Base-by-base conservation (phyloP, 1,284 basidiomycete species). In the Inonotus obliquus region DNA sequence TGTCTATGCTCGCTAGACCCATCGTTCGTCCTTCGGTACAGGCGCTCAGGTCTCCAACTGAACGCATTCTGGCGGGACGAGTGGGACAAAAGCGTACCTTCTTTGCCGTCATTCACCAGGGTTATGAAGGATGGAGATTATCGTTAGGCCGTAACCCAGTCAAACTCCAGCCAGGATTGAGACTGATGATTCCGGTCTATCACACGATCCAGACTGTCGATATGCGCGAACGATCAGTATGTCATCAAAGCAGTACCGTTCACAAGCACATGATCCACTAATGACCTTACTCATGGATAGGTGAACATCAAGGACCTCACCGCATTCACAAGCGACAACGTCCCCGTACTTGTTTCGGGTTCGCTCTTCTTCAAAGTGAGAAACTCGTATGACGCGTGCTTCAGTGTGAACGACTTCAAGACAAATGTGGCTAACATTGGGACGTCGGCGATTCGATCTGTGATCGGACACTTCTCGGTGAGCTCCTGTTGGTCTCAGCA, bases 291-390 rank as follows among this genome's bases (percentile, higher is more conserved):
- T 27, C 71, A 29, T 49, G 10, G 9, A 17, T 52, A 63, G 38
- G 63, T 67, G 21, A 63, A 60, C 45, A 68, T 69, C n/a, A 54
- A 29, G 27, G 64, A 68, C 47, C 61, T 69, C 6, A 45, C 75
- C 7, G 80, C 77, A 17, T 82, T 81, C 69, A 83, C 81, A 0
- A 71, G 76, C 1, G 81, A 83, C 69, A 82, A 83, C 68, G 80
- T 80, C 2, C 81, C 80, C 11, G 78, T 82, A 4, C 68, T 74
- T 3, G 75, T 78, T 49, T 81, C 81, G 2, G 80, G 80, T 10
- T 81, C 80, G 0, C 72, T 82, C 0, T 82, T 82, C 69, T 82
- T 76, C 68, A 75, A 77, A 9, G 76, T 83, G 23, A 68, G 68
- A 1, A 75, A 82, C 64, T 77, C 79, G 38, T 83, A 83, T 69